phyloP scores from a whole-genome alignment of 202 grass and related monocot species.

The Hordeum pubiflorum region DNA sequence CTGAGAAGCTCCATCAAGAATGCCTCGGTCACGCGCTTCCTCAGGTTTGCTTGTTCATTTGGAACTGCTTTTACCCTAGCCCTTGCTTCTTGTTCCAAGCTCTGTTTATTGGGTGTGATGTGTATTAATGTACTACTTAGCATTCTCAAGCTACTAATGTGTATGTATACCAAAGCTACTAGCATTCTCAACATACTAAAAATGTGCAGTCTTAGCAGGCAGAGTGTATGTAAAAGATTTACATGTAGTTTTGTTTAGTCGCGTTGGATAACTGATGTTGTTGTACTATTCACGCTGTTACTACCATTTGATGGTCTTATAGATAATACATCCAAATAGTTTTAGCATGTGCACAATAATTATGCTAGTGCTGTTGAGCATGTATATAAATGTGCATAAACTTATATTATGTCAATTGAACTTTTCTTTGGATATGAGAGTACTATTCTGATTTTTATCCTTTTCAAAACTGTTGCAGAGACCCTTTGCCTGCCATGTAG shows the following conservation, averaged over 20 bases:
- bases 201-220: neutral
- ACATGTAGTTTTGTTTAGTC: neutral
- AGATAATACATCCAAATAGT: neutral
- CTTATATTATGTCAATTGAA: constrained; percentile 3
- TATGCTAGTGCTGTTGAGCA: neutral
- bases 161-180: neutral
- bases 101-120: neutral
- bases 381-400: neutral
- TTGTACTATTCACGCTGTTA: neutral
- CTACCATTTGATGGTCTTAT: neutral
- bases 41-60: constrained; percentile 39
- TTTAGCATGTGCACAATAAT: neutral
- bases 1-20: constrained; percentile 97
- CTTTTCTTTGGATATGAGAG: neutral
- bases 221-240: neutral
- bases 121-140: neutral
- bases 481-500: constrained; percentile 58
- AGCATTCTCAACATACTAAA: neutral
- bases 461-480: constrained; percentile 44
- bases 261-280: neutral
- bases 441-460: constrained; percentile 8
- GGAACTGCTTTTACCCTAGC: neutral
- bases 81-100: neutral
- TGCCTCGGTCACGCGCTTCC: constrained; percentile 40
- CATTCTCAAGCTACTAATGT: neutral